Conservation (phyloP, 441 rosid genomes). For the Populus hybrid region DNA sequence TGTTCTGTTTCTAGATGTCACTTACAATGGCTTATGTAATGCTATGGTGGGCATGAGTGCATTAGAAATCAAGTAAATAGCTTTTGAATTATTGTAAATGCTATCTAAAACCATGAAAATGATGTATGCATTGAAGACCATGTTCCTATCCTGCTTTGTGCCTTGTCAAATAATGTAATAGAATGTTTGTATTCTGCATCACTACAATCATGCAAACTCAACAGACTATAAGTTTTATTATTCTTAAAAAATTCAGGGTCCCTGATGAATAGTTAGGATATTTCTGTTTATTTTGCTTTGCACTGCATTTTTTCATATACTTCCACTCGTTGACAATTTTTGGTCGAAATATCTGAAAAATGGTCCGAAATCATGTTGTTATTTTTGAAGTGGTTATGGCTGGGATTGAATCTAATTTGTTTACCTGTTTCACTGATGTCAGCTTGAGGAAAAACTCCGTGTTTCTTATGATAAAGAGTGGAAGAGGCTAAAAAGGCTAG, state of each 20-base stretch:
- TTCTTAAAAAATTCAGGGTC: background rate
- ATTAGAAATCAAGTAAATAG: background rate
- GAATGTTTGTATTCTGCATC: background rate
- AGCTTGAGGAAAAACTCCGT: constrained; percentile 31
- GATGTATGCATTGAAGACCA: background rate
- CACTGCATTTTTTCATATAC: background rate
- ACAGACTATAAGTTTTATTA: background rate
- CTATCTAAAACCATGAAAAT: background rate
- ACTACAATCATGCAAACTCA: background rate
- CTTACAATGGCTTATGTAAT: background rate
- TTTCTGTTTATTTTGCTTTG: background rate
- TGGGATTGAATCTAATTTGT: background rate
- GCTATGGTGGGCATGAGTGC: background rate
- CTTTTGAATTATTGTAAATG: background rate
- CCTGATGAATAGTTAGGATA: background rate
- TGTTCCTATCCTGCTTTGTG: background rate
- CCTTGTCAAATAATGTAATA: background rate
- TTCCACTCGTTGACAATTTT: background rate
- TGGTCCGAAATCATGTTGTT: background rate
- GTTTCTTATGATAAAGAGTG: constrained; percentile 22
- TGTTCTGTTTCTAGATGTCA: background rate
- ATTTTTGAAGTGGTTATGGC: background rate
- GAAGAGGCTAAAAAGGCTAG: constrained; percentile 22
- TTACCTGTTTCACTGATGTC: background rate
- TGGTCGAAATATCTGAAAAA: background rate